Evolutionary conservation across 2,329 filamentous ascomycete species (phyloP), one percentile per base, ranked within the genome.

Genomic region (Alternaria brassicae): DNA sequence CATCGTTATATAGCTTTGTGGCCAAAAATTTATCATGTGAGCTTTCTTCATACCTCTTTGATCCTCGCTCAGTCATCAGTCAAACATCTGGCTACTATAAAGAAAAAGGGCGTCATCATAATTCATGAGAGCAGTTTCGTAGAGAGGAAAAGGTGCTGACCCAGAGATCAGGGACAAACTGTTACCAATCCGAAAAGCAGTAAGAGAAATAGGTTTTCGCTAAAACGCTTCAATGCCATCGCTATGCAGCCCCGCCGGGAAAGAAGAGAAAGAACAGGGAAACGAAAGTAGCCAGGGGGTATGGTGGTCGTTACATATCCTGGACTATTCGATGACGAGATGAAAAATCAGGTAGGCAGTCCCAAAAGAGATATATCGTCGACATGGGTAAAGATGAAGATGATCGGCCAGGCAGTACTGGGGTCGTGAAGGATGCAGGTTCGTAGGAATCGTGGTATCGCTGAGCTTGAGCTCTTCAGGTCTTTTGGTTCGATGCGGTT

Each of bases 391-490:
- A 47, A 13, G 19, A 28, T 28, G 17, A 5, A 15, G 36, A 8
- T 40, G 12, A 5, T 23, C 37, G 37, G 37, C 37, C 19, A 34
- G 19, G 44, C 44, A 30, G 30, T 34, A 21, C 6, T 17, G 10
- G 25, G 36, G 36, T 37, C 42, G 54, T 57, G 49, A 49, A 44
- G n/a, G 41, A 56, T 65, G 58, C 58, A 64, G 25, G 52, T 21
- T 60, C 58, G 45, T 62, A 53, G 57, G 61, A 53, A 63, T 66
- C 62, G 62, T 73, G 69, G 71, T 74, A 71, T 76, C 69, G 67
- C 64, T 73, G 72, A 74, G 73, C 73, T 67, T 73, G 73, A 70
- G 73, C 73, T 71, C 72, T 63, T 76, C 72, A 73, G 72, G 65
- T 74, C 70, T 73, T 73, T 68, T 69, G 61, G 27, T 42, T 56